Evolutionary conservation across 1,139 yeast species (phyloP).

Genomic region (Pichia sp.): DNA sequence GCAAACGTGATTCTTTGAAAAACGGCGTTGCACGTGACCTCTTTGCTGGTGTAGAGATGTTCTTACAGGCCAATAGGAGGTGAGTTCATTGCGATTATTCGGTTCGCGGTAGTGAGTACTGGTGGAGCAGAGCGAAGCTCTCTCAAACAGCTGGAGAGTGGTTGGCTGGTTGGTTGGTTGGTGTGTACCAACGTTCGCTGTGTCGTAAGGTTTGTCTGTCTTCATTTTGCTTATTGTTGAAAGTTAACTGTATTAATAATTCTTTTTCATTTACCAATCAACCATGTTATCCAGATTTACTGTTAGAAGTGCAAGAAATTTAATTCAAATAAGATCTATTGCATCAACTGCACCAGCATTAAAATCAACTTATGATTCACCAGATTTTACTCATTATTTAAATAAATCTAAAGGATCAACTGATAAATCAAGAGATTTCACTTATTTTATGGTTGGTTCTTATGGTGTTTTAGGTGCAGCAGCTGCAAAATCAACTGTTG

Average conservation of each 20-base stretch:
- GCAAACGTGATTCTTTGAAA: background rate
- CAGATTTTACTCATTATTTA: constrained; percentile 80
- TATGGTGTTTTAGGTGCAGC: constrained; percentile 91
- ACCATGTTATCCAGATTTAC: constrained; percentile 34
- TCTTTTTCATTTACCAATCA: background rate
- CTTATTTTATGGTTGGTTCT: constrained; percentile 97
- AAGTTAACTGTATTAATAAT: too few species aligned
- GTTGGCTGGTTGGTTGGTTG: background rate
- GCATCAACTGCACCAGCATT: constrained; percentile 44
- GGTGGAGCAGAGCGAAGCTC: too few species aligned
- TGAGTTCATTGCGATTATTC: background rate
- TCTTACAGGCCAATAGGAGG: constrained; percentile 2
- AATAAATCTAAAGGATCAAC: constrained; percentile 62
- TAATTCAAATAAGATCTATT: constrained; percentile 37
- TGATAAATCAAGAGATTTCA: constrained; percentile 72
- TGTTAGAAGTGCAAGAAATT: constrained; percentile 46
- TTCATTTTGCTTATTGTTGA: too few species aligned
- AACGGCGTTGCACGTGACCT: background rate
- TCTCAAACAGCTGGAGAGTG: background rate
- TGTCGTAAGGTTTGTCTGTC: background rate
- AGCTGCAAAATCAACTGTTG: constrained; percentile 97
- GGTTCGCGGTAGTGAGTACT: too few species aligned
- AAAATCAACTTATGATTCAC: constrained; percentile 81
- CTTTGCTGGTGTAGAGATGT: constrained; percentile 3
- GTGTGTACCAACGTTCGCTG: background rate